These are phyloP conservation scores for Lichtheimia corymbifera DNA, from an alignment of 371 early-diverging fungal species.

Conservation along the genomic window DNA sequence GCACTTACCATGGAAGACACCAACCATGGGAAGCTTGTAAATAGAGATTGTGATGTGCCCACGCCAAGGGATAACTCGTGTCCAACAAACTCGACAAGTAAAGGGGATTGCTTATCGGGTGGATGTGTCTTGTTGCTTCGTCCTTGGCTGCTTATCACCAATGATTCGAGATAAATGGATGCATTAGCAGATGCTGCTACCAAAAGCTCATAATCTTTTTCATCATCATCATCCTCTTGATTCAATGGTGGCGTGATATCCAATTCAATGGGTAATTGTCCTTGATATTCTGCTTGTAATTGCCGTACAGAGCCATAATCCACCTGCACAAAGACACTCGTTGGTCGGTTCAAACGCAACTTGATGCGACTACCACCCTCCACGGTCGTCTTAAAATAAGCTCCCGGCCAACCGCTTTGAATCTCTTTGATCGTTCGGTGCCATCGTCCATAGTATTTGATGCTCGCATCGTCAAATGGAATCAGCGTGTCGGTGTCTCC, in stretches of 20 bases:
- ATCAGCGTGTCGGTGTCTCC: constrained; percentile 9
- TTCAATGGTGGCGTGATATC: constrained; percentile 3
- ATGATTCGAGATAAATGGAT: constrained; percentile 20
- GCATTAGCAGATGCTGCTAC: constrained; percentile 14
- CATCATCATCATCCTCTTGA: background rate
- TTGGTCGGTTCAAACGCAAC: constrained; percentile 25
- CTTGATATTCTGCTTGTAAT: constrained; percentile 12
- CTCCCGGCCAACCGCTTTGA: constrained; percentile 46
- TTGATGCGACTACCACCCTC: constrained; percentile 19
- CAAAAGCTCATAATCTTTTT: constrained; percentile 13
- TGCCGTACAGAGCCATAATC: constrained; percentile 20
- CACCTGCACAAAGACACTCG: constrained; percentile 26
- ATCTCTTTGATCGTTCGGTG: constrained; percentile 23
- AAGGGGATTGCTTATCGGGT: constrained; percentile 10
- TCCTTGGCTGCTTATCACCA: constrained; percentile 21
- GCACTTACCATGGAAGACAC: constrained; percentile 25
- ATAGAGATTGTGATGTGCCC: constrained; percentile 23
- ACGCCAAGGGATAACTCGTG: constrained; percentile 38
- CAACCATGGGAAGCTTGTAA: constrained; percentile 43
- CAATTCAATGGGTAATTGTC: constrained; percentile 9
- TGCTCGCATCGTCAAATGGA: constrained; percentile 31
- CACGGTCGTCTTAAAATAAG: constrained; percentile 34
- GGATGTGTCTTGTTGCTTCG: constrained; percentile 6
- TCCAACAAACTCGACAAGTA: constrained; percentile 40
- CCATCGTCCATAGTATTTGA: constrained; percentile 49